Percentiles rank a stretch among this genome's conserved stretches.
Conservation (phyloP, 441 rosid genomes). For the Populus trichocarpa region DNA sequence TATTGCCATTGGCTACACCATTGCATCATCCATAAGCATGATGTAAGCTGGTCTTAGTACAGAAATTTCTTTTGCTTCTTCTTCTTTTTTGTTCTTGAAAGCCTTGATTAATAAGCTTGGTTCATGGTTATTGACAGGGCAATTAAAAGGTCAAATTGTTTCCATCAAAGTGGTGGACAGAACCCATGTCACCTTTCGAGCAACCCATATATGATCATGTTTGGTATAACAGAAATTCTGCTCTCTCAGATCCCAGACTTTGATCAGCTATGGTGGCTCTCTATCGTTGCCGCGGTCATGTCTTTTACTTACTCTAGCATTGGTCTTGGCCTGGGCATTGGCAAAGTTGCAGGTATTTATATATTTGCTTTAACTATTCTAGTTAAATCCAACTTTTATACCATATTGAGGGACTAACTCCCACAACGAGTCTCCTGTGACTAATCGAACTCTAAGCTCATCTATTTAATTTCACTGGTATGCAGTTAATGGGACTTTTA, state of each 20-base stretch:
- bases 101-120: background rate
- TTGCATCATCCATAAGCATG: conserved; percentile 76
- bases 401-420: background rate
- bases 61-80: background rate
- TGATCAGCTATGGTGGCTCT: conserved; percentile 84
- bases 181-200: conserved; percentile 57
- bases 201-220: conserved; percentile 71
- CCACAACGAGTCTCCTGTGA: too few relatives aligned
- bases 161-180: conserved; percentile 48
- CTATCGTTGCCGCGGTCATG: conserved; percentile 83
- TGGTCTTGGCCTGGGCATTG: conserved; percentile 74
- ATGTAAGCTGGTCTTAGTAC: conserved; percentile 35
- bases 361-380: conserved; percentile 7
- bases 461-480: background rate
- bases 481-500: conserved; percentile 2
- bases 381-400: background rate
- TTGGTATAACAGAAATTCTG: conserved; percentile 53
- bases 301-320: conserved; percentile 75
- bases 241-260: conserved; percentile 87
- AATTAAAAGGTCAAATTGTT: conserved; percentile 68
- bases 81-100: background rate
- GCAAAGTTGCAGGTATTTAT: conserved; percentile 55
- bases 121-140: conserved; percentile 50
- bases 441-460: background rate
- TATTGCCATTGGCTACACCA: conserved; percentile 72